A percentile compares a stretch with the other conserved stretches of the same genome.
phyloP scores from a whole-genome alignment of 2,329 filamentous ascomycete species.

The Arthroderma sp. region DNA sequence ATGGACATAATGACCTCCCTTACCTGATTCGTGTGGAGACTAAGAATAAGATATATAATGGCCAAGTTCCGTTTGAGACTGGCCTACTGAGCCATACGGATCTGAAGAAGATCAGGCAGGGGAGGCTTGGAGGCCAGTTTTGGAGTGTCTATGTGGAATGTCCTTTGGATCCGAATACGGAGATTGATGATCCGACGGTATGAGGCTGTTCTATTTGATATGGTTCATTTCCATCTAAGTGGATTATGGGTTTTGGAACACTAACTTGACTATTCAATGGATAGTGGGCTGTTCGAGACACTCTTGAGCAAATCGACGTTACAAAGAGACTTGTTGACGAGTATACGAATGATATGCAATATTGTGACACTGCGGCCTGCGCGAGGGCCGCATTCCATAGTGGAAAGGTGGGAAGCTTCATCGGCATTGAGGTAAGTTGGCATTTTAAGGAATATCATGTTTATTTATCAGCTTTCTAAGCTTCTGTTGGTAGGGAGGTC shows the following conservation, averaged over 20 bases:
- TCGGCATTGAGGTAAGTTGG: slow-evolving; percentile 15
- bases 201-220: background rate
- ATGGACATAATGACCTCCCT: slow-evolving; percentile 22
- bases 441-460: background rate
- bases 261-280: background rate
- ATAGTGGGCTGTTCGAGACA: slow-evolving; percentile 14
- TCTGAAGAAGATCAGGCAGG: slow-evolving; percentile 15
- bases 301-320: slow-evolving; percentile 18
- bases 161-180: slow-evolving; percentile 4
- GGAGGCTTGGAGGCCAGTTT: slow-evolving; percentile 19
- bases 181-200: slow-evolving; percentile 13
- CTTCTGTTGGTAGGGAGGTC: slow-evolving; percentile 12
- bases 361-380: slow-evolving; percentile 12
- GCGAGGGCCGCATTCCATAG: slow-evolving; percentile 11
- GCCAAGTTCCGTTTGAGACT: slow-evolving; percentile 12
- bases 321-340: slow-evolving; percentile 14
- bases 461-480: background rate
- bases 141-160: slow-evolving; percentile 21
- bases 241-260: background rate
- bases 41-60: slow-evolving; percentile 17
- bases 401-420: slow-evolving; percentile 14
- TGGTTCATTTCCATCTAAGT: background rate
- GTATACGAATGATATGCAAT: slow-evolving; percentile 14
- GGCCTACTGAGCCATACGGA: slow-evolving; percentile 17
- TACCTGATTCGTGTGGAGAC: slow-evolving; percentile 15